phyloP scores from a whole-genome alignment of 2,329 filamentous ascomycete species.

The Cladosporium cucumerinum region DNA sequence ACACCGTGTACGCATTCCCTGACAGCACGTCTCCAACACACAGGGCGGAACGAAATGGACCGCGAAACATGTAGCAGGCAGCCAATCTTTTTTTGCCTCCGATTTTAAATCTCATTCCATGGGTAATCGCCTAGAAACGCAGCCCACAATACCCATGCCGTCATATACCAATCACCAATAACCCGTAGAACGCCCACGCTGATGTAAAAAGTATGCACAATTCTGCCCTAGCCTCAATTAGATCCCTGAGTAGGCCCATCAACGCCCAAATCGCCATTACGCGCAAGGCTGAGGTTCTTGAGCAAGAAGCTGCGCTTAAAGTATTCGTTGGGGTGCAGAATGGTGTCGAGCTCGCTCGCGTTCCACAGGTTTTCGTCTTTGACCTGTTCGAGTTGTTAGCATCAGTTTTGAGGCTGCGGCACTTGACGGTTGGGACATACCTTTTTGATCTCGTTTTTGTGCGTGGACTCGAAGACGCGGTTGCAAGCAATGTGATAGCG shows the following conservation, averaged over 20 bases:
- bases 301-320: constrained; percentile 92
- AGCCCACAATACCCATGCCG: neutral
- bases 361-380: constrained; percentile 48
- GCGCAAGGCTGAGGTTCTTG: constrained; percentile 64
- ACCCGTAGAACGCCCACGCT: constrained; percentile 7
- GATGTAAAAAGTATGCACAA: neutral
- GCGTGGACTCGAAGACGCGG: constrained; percentile 83
- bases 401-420: neutral
- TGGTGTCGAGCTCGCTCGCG: constrained; percentile 79
- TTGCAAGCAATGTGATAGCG: constrained; percentile 96
- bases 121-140: neutral
- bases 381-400: constrained; percentile 26
- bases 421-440: constrained; percentile 19
- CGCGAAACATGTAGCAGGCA: neutral
- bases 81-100: neutral
- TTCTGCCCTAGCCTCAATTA: neutral
- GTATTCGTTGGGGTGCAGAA: constrained; percentile 96
- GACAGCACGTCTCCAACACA: neutral
- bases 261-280: constrained; percentile 36
- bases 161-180: neutral
- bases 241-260: constrained; percentile 28
- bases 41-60: neutral
- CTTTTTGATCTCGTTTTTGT: constrained; percentile 59
- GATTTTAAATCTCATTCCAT: neutral
- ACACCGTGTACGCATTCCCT: neutral